These are phyloP conservation scores for Benincasa hispida DNA, from an alignment of 306 rosid species.

Conservation along the genomic window DNA sequence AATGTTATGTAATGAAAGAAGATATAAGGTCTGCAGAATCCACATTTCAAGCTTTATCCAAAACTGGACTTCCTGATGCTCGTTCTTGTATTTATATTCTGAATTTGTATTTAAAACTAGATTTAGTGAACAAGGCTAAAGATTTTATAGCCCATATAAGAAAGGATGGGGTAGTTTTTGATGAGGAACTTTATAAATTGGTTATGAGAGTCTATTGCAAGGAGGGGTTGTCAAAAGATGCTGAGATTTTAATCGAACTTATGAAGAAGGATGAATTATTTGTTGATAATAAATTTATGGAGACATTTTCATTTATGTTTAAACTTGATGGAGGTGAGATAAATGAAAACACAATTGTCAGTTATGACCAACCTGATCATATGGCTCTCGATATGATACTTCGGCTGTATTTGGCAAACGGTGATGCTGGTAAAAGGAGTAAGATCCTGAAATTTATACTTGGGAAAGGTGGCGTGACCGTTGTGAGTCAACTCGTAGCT, in stretches of 20 bases:
- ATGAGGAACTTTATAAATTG: constrained; percentile 56
- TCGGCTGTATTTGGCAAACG: constrained; percentile 40
- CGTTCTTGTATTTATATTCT: constrained; percentile 79
- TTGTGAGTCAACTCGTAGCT: constrained; percentile 31
- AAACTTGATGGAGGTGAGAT: constrained; percentile 24
- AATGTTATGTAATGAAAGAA: constrained; percentile 76
- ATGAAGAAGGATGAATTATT: constrained; percentile 26
- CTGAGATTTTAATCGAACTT: constrained; percentile 40
- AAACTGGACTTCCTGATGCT: constrained; percentile 82
- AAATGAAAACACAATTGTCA: constrained; percentile 22
- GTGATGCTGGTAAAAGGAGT: constrained; percentile 25
- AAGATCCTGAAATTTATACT: constrained; percentile 37
- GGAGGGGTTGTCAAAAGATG: constrained; percentile 63
- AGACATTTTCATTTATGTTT: constrained; percentile 36
- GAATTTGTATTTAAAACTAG: constrained; percentile 43
- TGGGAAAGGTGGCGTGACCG: constrained; percentile 33
- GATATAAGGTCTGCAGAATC: constrained; percentile 56
- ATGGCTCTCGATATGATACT: constrained; percentile 63
- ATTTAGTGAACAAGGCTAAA: constrained; percentile 47
- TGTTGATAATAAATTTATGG: constrained; percentile 31
- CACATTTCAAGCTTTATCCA: constrained; percentile 50
- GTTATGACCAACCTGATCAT: constrained; percentile 36
- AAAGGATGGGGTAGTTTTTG: constrained; percentile 33
- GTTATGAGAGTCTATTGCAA: constrained; percentile 62
- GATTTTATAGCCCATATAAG: constrained; percentile 46